Base-by-base conservation (phyloP, 805 yeast genomes). In the Lipomyces spencermartinsiae region DNA sequence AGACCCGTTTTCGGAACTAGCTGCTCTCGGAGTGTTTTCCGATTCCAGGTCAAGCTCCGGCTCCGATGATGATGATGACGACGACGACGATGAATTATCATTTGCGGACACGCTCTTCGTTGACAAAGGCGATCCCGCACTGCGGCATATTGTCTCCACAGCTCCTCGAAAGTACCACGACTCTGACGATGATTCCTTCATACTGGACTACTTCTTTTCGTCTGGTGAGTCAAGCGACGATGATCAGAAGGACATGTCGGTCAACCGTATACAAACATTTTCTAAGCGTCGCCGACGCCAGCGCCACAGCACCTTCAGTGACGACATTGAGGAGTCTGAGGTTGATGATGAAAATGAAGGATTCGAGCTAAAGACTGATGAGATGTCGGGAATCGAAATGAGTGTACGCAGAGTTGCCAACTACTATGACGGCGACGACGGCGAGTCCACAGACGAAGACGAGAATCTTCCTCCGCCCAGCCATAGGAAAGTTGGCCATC, bases 381-480 rank as follows among this genome's bases (percentile, higher is more conserved):
- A 76, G 25, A 57, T 73, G 25, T 80, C 79, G 55, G 78, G 78
- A 4, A 73, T 73, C 10, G 81, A 77, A 22, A 62, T 69, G 33
- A 65, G 60, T 53, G 61, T 71, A 4, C 71, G 69, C 16, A 62
- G 62, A 14, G 58, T 61, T 14, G 80, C 74, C 6, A 80, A 80
- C 70, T 86, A 85, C 54, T 63, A 62, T 22, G 66, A 64, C 5
- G 70, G 43, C 29, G 74, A 73, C 65, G 89, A 90, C 72, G 97
- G 95, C 56, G 97, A 93, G 74, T 91, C 97, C 16, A 95, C 99
- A 0, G 99, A 94, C 78, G 97, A 92, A 70, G 98, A 94, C 76
- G 84, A 86, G n/a, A 84, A 89, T 19, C 79, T 94, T 57, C 97
- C 98, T 4, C 87, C 87, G 2, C 87, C 89, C 5, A 82, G 90